A percentile compares a stretch with the other conserved stretches of the same genome.
These are phyloP conservation scores for Phytophthora nicotianae DNA, from an alignment of 352 stramenopile species.

Conservation along the genomic window DNA sequence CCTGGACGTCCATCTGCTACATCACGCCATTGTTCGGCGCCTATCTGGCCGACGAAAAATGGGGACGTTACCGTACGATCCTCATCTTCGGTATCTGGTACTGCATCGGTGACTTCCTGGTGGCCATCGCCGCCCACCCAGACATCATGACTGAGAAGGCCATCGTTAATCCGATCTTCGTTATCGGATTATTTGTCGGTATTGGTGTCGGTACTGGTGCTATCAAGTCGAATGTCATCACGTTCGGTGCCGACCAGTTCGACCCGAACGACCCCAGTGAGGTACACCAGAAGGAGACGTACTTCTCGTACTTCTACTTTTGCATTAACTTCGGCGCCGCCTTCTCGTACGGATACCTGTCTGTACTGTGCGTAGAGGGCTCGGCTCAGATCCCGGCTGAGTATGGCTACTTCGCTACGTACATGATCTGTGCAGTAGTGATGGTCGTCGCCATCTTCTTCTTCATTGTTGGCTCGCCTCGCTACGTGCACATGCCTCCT, in stretches of 20 bases:
- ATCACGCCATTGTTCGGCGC: constrained; percentile 80
- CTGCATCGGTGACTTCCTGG: constrained; percentile 66
- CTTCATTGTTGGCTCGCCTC: constrained; percentile 58
- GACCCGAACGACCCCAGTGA: constrained; percentile 86
- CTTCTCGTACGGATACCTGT: constrained; percentile 92
- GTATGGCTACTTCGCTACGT: constrained; percentile 92
- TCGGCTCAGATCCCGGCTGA: constrained; percentile 67
- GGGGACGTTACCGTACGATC: constrained; percentile 53
- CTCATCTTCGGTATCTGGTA: constrained; percentile 86
- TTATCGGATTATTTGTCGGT: constrained; percentile 76
- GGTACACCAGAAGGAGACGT: constrained; percentile 81
- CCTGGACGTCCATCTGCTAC: constrained; percentile 89
- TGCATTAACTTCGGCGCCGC: constrained; percentile 91
- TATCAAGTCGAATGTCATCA: constrained; percentile 90
- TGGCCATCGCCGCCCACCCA: constrained; percentile 70
- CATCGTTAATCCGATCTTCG: constrained; percentile 57
- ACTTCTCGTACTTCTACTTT: constrained; percentile 94
- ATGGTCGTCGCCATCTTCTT: constrained; percentile 81
- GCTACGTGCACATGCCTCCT: constrained; percentile 65
- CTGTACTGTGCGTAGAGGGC: constrained; percentile 88
- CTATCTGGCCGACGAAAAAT: constrained; percentile 89
- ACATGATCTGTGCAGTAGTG: constrained; percentile 77
- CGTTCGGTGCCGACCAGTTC: constrained; percentile 88
- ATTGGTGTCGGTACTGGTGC: constrained; percentile 81
- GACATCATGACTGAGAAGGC: constrained; percentile 46